Conservation (phyloP, 257 asterid species). For the Prunella vulgaris region DNA sequence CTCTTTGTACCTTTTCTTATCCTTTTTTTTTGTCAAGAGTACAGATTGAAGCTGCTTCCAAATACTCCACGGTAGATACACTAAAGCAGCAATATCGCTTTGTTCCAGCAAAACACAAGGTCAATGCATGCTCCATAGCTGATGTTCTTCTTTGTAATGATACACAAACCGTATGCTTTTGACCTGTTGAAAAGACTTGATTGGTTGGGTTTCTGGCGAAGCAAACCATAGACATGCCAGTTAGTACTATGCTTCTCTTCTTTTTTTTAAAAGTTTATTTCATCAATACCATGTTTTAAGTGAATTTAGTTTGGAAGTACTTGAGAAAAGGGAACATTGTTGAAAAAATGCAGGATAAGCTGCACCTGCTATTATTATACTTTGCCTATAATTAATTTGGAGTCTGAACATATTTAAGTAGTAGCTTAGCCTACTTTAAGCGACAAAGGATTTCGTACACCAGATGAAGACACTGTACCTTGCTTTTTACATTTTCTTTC, state of each 20-base stretch:
- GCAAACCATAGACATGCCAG: not conserved
- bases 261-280: not conserved
- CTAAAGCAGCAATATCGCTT: conserved; percentile 75
- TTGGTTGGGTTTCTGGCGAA: not conserved
- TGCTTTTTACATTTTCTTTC: not conserved
- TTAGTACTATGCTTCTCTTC: not conserved
- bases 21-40: conserved; percentile 3
- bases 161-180: not conserved
- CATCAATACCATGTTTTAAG: not conserved
- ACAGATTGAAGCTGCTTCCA: conserved; percentile 84
- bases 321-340: not conserved
- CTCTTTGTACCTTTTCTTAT: not conserved
- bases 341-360: not conserved
- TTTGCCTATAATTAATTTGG: not conserved
- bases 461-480: no score
- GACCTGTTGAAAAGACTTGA: not conserved
- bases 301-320: not conserved
- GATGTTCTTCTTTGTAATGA: not conserved
- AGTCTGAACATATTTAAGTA: not conserved
- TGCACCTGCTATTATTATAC: not conserved
- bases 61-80: conserved; percentile 92
- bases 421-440: not conserved
- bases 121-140: conserved; percentile 18
- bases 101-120: conserved; percentile 88
- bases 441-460: not conserved